Evolutionary conservation across 2,329 filamentous ascomycete species (phyloP), one percentile per base, ranked within the genome.

Genomic region (Cercospora berteroae): DNA sequence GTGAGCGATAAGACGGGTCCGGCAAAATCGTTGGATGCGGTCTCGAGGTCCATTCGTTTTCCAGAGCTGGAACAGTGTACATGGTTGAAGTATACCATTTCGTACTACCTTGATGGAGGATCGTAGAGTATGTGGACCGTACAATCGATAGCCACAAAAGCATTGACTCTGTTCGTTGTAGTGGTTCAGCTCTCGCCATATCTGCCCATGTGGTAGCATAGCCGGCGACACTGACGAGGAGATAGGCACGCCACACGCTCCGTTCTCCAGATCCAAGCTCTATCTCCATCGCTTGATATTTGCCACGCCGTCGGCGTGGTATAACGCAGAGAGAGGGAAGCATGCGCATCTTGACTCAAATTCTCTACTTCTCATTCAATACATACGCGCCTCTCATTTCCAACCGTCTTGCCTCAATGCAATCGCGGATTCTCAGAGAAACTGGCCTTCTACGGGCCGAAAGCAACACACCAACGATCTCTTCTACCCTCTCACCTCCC

Each of bases 41-140:
- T 85, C 67, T 82, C 83, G 74, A 71, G 76, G 70, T 75, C 74
- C 56, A 77, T 74, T 0, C 70, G 74, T 0, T 87, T 86, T 68
- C 77, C 80, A 29, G 85, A 88, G 76, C 71, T 81, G 67, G 73
- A 80, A 72, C 84, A 87, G 77, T 88, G 85, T 69, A 78, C 79
- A 12, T 80, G 78, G 52, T 70, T 86, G 63, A 81, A 81, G 3
- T 78, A 85, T 69, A 80, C 81, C 8, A 71, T 85, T 60, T 75
- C 77, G 52, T 83, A 83, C 63, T 84, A 82, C 71, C 67, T 82
- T 6, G 70, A 78, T 31, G 70, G 74, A 52, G 73, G 71, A 5
- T 63, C 60, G 25, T 63, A 27, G 48, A 27, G 48, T 27, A 27
- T 25, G 48, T 52, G n/a, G 12, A 16, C 5, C 23, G 29, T 7